Conservation (phyloP, 306 rosid species). For the Rosa persica region DNA sequence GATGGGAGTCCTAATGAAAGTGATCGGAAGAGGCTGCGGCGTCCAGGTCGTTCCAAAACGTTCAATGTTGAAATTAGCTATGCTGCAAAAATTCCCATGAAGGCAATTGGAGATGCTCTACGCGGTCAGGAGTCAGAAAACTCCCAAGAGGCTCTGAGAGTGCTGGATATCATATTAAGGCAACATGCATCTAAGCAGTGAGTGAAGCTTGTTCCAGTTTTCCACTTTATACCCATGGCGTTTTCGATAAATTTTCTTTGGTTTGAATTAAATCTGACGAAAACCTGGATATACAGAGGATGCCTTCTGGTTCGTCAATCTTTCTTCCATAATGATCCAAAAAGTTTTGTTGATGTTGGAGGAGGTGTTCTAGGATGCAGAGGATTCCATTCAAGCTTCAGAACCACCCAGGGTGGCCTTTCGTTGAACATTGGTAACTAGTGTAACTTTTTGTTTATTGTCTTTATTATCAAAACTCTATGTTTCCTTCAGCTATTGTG, state of each 20-base stretch:
- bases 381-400: conserved; percentile 92
- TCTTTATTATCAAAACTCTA: not conserved
- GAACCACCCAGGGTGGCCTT: conserved; percentile 83
- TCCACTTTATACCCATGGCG: not conserved
- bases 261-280: not conserved
- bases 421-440: conserved; percentile 73
- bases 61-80: conserved; percentile 75
- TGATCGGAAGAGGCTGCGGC: conserved; percentile 74
- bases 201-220: conserved; percentile 25
- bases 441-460: not conserved
- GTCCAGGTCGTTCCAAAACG: conserved; percentile 58
- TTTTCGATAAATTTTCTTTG: not conserved
- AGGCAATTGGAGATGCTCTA: conserved; percentile 70
- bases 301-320: conserved; percentile 91
- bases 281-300: conserved; percentile 56
- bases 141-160: conserved; percentile 84
- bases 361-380: conserved; percentile 92
- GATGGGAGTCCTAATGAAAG: conserved; percentile 54
- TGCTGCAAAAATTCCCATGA: conserved; percentile 83
- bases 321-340: conserved; percentile 71
- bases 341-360: conserved; percentile 62
- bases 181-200: conserved; percentile 95
- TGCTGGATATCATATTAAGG: conserved; percentile 74
- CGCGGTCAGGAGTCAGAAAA: conserved; percentile 84
- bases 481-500: not conserved